These are phyloP conservation scores for Colletotrichum musae DNA, from an alignment of 2,329 filamentous ascomycete species.

Conservation along the genomic window DNA sequence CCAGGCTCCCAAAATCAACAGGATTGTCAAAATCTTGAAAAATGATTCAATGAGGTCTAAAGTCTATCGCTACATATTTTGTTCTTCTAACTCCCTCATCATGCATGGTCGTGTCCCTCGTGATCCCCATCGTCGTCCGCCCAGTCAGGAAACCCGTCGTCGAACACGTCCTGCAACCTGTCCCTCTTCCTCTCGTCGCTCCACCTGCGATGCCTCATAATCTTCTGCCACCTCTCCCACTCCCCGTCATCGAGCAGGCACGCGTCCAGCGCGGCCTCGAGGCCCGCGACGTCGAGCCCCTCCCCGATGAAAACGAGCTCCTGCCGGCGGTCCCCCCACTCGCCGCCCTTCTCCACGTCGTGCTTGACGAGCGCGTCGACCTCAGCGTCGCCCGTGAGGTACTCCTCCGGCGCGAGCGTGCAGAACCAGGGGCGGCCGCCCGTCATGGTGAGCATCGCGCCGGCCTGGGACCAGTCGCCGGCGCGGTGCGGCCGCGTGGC, in stretches of 20 bases:
- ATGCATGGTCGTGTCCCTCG: slow-evolving; percentile 46
- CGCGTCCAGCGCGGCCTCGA: slow-evolving; percentile 69
- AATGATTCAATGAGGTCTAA: too few species aligned
- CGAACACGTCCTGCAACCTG: slow-evolving; percentile 65
- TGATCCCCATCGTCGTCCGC: slow-evolving; percentile 56
- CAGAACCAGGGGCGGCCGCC: slow-evolving; percentile 73
- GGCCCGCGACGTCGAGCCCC: slow-evolving; percentile 65
- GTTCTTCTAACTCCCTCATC: not conserved
- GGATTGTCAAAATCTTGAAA: too few species aligned
- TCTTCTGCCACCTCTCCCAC: slow-evolving; percentile 65
- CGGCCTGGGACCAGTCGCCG: slow-evolving; percentile 76
- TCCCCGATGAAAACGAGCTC: slow-evolving; percentile 83
- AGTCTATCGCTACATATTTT: not conserved
- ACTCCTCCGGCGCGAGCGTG: slow-evolving; percentile 67
- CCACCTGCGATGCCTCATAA: slow-evolving; percentile 62
- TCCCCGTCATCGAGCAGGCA: slow-evolving; percentile 76
- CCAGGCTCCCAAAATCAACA: too few species aligned
- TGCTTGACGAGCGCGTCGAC: slow-evolving; percentile 64
- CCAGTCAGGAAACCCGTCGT: slow-evolving; percentile 73
- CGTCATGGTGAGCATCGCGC: slow-evolving; percentile 73
- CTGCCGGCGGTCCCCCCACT: slow-evolving; percentile 80
- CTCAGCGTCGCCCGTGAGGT: slow-evolving; percentile 62
- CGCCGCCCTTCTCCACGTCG: slow-evolving; percentile 66
- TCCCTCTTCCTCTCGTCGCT: slow-evolving; percentile 58
- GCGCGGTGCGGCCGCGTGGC: slow-evolving; percentile 69